These are phyloP conservation scores for Microthlaspi erraticum DNA, from an alignment of 345 rosid genomes.

Conservation along the genomic window DNA sequence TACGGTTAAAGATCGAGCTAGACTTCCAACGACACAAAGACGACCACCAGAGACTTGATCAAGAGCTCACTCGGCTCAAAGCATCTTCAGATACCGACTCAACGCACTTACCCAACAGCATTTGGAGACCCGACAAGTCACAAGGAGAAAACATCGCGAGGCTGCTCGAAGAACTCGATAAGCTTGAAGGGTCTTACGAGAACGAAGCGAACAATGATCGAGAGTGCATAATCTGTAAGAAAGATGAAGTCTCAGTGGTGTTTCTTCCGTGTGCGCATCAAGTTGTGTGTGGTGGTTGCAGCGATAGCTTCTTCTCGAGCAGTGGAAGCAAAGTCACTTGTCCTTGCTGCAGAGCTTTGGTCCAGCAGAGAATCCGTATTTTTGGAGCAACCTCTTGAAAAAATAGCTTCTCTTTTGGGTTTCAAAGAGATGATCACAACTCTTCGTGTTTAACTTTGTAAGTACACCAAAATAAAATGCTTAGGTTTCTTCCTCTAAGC, in stretches of 20 bases:
- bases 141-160: conserved; percentile 58
- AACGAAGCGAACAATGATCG: conserved; percentile 52
- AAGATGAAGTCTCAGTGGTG: conserved; percentile 74
- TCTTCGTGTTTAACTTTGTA: conserved; percentile 37
- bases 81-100: conserved; percentile 53
- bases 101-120: conserved; percentile 42
- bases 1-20: conserved; percentile 69
- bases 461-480: conserved; percentile 30
- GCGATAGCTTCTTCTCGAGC: conserved; percentile 53
- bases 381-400: conserved; percentile 68
- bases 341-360: conserved; percentile 62
- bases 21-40: conserved; percentile 84
- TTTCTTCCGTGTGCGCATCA: conserved; percentile 86
- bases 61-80: conserved; percentile 68
- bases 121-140: conserved; percentile 36
- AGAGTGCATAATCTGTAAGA: conserved; percentile 70
- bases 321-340: conserved; percentile 69
- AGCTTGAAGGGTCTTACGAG: conserved; percentile 44
- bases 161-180: conserved; percentile 62
- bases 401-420: conserved; percentile 28
- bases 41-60: conserved; percentile 77
- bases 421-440: conserved; percentile 18
- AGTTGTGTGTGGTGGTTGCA: conserved; percentile 70
- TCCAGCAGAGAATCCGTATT: conserved; percentile 67
- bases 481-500: conserved; percentile 14